These are phyloP conservation scores for Aspergillus ellipticus DNA, from an alignment of 495 filamentous ascomycete genomes.

Conservation along the genomic window DNA sequence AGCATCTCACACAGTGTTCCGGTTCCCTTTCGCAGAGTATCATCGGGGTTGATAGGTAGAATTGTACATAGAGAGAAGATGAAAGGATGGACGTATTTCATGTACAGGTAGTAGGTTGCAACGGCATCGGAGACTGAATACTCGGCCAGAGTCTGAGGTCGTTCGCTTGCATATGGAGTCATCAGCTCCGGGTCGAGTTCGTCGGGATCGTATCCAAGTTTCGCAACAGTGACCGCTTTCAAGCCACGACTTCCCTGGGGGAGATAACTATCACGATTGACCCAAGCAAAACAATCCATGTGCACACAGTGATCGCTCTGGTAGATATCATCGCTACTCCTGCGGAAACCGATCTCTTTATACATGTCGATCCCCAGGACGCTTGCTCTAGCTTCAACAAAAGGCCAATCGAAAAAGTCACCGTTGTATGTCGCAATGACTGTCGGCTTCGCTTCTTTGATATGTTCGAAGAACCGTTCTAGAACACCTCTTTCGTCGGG, in stretches of 20 bases:
- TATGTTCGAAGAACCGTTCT: conserved; percentile 90
- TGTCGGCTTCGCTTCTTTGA: conserved; percentile 90
- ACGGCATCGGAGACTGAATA: conserved; percentile 99
- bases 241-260: conserved; percentile 96
- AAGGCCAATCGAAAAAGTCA: conserved; percentile 99
- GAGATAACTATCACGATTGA: conserved; percentile 96
- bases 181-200: conserved; percentile 97
- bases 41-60: conserved; percentile 87
- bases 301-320: conserved; percentile 92
- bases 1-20: conserved; percentile 98
- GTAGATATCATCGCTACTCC: conserved; percentile 92
- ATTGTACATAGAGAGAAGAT: conserved; percentile 98
- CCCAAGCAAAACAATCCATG: conserved; percentile 99
- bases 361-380: conserved; percentile 99
- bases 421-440: conserved; percentile 99
- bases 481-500: conserved; percentile 84
- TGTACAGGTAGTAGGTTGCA: conserved; percentile 98
- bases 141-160: conserved; percentile 89
- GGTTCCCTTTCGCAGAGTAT: conserved; percentile 90
- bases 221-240: conserved; percentile 96
- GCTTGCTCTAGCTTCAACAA: conserved; percentile 89
- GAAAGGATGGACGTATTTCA: conserved; percentile 99
- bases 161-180: conserved; percentile 89
- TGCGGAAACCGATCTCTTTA: conserved; percentile 92
- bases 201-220: conserved; percentile 97